Evolutionary conservation across 768 basidiomycete species (phyloP).

Genomic region (Obba rivulosa): DNA sequence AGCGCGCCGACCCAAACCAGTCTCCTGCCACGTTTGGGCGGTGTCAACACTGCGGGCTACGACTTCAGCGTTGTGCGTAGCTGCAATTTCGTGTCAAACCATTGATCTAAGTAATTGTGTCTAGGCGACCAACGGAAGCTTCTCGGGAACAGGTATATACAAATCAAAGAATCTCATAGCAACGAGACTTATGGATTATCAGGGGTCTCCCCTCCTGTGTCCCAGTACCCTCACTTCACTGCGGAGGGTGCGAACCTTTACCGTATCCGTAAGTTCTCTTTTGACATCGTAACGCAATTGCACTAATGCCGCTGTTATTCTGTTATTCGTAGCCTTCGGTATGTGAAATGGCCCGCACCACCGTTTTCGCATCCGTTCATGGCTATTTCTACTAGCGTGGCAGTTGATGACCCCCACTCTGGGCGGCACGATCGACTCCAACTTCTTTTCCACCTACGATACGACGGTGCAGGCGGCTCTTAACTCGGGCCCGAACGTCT

Average conservation of each 20-base stretch:
- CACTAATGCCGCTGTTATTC: neutral
- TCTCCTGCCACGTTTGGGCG: conserved; percentile 35
- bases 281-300: neutral
- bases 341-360: conserved; percentile 1
- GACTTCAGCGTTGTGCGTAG: conserved; percentile 40
- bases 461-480: conserved; percentile 43
- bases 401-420: conserved; percentile 46
- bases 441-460: conserved; percentile 41
- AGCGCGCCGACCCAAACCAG: conserved; percentile 12
- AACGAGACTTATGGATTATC: neutral
- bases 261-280: conserved; percentile 31
- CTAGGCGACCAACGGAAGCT: conserved; percentile 40
- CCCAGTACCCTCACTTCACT: conserved; percentile 45
- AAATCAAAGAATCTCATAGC: neutral
- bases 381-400: conserved; percentile 36
- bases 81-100: neutral
- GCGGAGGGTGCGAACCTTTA: conserved; percentile 44
- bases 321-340: conserved; percentile 23
- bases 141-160: conserved; percentile 26
- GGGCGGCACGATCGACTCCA: conserved; percentile 41
- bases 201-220: conserved; percentile 32
- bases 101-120: no score
- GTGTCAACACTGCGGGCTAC: conserved; percentile 46
- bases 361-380: neutral
- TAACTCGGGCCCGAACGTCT: conserved; percentile 32